Base-by-base conservation (phyloP, 2,329 filamentous ascomycete genomes). In the Metarhizium humberi region DNA sequence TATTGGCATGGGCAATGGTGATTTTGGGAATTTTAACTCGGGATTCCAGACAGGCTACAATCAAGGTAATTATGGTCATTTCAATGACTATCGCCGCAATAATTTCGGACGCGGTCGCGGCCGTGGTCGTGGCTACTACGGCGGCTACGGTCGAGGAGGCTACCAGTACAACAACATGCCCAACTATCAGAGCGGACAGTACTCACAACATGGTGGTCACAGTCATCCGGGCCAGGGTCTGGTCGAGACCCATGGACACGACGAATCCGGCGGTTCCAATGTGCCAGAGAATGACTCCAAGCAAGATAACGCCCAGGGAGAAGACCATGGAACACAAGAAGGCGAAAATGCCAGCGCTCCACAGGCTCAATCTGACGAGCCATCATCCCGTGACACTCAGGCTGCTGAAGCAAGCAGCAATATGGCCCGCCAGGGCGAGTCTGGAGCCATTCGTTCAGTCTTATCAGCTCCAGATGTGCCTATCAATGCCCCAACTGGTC, bases 21-120 rank as follows among this genome's bases (percentile, higher is more conserved):
- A 89, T 76, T 90, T 82, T 84, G 86, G 86, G 76, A 80, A 81
- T 76, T 85, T 86, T 82, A 87, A 87, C 79, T 79, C 84, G 79
- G 85, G 85, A 76, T 89, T 81, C 78, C 80, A 81, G 73, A 86
- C 85, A 85, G 87, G 82, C 77, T 86, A 78, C 82, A 87, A 85
- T 81, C 84, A 86, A 84, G 87, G 86, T 85, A 90, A 90, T 81
- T 91, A 87, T 84, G 85, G 85, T 74, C 76, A 88, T 73, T 85
- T 82, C 81, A 89, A 89, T 85, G 87, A 90, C 77, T 90, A 87
- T 77, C 85, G 79, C 67, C 78, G 77, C 66, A 74, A 82, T 77
- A 83, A 84, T 73, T 84, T 83, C 73, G 86, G 85, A 60, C 75
- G 79, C 67, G 81, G 82, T 64, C 79, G 85, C 65, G 85, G 86